Evolutionary conservation across 371 early-diverging fungal genomes (phyloP).

Genomic region (Coemansia sp.): DNA sequence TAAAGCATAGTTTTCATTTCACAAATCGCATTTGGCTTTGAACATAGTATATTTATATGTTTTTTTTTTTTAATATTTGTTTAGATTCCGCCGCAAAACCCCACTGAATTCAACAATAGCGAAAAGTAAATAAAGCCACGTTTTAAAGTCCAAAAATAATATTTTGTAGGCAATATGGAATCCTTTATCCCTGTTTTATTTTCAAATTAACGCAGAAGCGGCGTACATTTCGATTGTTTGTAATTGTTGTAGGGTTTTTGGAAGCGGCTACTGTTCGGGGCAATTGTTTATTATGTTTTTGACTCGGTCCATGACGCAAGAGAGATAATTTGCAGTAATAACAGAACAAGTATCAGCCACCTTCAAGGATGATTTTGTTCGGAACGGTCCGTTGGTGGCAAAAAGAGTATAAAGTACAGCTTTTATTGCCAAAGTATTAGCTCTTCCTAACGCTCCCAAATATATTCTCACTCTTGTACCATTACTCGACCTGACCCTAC

Average conservation of each 20-base stretch:
- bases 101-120: background rate
- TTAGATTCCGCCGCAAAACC: background rate
- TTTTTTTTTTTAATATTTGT: background rate
- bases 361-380: background rate
- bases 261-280: background rate
- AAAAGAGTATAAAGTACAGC: background rate
- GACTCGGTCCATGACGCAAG: slow-evolving; percentile 4
- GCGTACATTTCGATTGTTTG: background rate
- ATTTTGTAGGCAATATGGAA: background rate
- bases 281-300: slow-evolving; percentile 6
- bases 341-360: background rate
- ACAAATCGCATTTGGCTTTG: background rate
- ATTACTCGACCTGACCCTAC: background rate
- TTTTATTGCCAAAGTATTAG: no score
- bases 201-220: background rate
- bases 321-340: background rate
- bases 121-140: background rate
- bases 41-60: background rate
- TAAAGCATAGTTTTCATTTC: background rate
- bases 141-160: background rate
- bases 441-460: no score
- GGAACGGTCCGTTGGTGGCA: background rate
- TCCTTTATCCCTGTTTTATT: background rate
- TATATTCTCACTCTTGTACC: background rate
- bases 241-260: background rate